These are phyloP conservation scores for Pichia cactophila DNA, from an alignment of 1,139 yeast genomes.

Conservation along the genomic window DNA sequence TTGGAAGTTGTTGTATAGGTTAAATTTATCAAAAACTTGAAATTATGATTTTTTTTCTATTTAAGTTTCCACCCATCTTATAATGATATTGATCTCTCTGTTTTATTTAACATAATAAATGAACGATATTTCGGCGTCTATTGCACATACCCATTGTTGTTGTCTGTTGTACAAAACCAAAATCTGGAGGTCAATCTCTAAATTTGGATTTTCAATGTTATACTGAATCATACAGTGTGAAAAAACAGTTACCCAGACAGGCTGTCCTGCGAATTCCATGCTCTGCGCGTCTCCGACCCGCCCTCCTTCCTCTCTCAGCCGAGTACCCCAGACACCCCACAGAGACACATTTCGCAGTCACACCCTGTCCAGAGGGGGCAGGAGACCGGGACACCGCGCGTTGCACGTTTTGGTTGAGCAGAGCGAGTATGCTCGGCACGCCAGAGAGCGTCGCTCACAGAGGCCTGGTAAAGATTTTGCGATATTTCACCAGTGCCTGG, in stretches of 20 bases:
- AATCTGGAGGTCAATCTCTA: neutral
- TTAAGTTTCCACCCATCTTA: no score
- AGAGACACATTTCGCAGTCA: neutral
- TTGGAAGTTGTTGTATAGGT: no score
- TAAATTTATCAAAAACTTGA: no score
- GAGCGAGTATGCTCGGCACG: neutral
- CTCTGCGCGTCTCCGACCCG: neutral
- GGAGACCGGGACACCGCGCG: neutral
- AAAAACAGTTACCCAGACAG: neutral
- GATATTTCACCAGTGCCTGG: neutral
- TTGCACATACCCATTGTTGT: constrained; percentile 17
- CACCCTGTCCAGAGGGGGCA: neutral
- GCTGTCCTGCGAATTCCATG: neutral
- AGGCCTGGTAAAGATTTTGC: neutral
- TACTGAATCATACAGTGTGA: neutral
- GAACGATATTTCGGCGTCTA: neutral
- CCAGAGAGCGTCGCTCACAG: neutral
- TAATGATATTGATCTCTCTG: neutral
- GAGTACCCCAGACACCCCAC: neutral
- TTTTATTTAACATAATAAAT: neutral
- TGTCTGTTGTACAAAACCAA: constrained; percentile 6
- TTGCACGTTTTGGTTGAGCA: neutral
- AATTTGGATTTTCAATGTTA: neutral
- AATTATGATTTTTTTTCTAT: no score
- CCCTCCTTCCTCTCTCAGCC: neutral